Percentiles rank a stretch among this genome's conserved stretches.
phyloP scores from a whole-genome alignment of 2,329 filamentous ascomycete genomes.

The Fusarium penzigii region DNA sequence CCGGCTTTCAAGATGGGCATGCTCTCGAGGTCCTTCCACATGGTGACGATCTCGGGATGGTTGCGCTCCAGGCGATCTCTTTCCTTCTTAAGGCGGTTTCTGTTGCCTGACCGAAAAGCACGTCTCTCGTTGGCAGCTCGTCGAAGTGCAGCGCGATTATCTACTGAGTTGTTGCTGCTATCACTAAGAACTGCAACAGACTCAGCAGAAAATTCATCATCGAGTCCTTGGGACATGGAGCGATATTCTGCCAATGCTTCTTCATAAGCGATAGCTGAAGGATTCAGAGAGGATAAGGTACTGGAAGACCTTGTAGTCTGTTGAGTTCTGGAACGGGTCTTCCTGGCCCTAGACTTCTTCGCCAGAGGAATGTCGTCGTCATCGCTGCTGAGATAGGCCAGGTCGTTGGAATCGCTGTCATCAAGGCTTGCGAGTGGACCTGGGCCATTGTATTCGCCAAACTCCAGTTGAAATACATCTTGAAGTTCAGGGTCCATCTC shows the following conservation, averaged over 20 bases:
- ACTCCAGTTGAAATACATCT: slow-evolving; percentile 13
- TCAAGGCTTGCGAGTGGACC: slow-evolving; percentile 13
- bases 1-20: slow-evolving; percentile 64
- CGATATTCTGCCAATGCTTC: background rate
- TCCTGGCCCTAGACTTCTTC: slow-evolving; percentile 14
- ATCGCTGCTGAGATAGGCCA: slow-evolving; percentile 27
- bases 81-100: slow-evolving; percentile 42
- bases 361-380: slow-evolving; percentile 30
- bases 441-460: slow-evolving; percentile 16
- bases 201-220: background rate
- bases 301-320: too few species aligned
- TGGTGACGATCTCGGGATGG: slow-evolving; percentile 77
- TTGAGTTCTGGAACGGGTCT: background rate
- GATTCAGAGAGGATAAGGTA: too few species aligned
- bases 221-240: background rate
- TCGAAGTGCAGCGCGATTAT: slow-evolving; percentile 6
- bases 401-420: slow-evolving; percentile 13
- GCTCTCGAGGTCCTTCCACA: slow-evolving; percentile 79
- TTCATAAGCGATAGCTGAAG: too few species aligned
- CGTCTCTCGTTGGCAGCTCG: slow-evolving; percentile 33
- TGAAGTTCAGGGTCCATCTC: slow-evolving; percentile 37
- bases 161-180: slow-evolving; percentile 9
- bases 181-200: background rate
- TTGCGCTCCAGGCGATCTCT: slow-evolving; percentile 69
- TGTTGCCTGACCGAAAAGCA: slow-evolving; percentile 30